phyloP scores from a whole-genome alignment of 2,329 filamentous ascomycete species.

The Zasmidium cellare region DNA sequence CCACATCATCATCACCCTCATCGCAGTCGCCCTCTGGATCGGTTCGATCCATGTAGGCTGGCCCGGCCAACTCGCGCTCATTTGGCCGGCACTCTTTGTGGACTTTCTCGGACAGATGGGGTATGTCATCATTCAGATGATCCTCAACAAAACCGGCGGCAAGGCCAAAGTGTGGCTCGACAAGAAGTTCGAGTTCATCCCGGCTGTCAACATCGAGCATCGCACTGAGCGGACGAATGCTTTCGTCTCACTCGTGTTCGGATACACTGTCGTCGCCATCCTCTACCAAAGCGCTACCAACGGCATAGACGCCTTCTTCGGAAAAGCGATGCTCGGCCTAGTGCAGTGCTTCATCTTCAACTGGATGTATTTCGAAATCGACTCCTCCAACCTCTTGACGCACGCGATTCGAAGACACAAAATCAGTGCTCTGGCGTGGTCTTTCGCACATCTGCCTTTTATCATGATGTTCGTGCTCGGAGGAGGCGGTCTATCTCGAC shows the following conservation, averaged over 20 bases:
- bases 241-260: slow-evolving; percentile 65
- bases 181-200: slow-evolving; percentile 58
- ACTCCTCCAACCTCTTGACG: slow-evolving; percentile 55
- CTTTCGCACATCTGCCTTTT: slow-evolving; percentile 60
- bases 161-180: slow-evolving; percentile 26
- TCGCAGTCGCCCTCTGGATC: slow-evolving; percentile 60
- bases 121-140: slow-evolving; percentile 41
- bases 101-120: slow-evolving; percentile 54
- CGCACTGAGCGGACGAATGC: slow-evolving; percentile 64
- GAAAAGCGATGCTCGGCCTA: slow-evolving; percentile 54
- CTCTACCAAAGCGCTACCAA: slow-evolving; percentile 57
- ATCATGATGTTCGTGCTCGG: slow-evolving; percentile 63
- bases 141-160: slow-evolving; percentile 21
- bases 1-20: slow-evolving; percentile 45
- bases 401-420: slow-evolving; percentile 61
- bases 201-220: slow-evolving; percentile 62
- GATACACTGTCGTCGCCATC: slow-evolving; percentile 63
- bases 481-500: slow-evolving; percentile 58
- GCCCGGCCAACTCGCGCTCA: slow-evolving; percentile 55
- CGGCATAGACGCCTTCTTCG: slow-evolving; percentile 60
- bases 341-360: slow-evolving; percentile 37
- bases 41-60: slow-evolving; percentile 58
- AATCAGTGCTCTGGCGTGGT: slow-evolving; percentile 52
- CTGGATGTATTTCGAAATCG: slow-evolving; percentile 50
- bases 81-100: slow-evolving; percentile 57